Evolutionary conservation across 2,329 filamentous ascomycete species (phyloP), one percentile per base, ranked within the genome.

Genomic region (Ambrosiella beaveri): DNA sequence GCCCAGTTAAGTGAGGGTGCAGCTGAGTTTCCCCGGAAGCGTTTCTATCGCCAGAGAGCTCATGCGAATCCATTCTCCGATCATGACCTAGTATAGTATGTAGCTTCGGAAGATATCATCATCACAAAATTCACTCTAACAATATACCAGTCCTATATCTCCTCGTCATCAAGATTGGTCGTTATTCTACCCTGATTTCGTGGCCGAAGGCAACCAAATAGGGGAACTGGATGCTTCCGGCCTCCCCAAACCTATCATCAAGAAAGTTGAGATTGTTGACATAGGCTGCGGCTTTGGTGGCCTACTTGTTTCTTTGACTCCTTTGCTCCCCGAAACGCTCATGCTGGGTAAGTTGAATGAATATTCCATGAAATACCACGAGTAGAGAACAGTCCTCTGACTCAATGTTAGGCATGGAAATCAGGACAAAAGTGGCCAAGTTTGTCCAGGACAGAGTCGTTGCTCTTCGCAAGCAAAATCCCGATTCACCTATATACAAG

Each of bases 51-150:
- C 58, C 93, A 98, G 71, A 81, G 93, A 69, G 93, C 93, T 41
- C 93, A 98, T 73, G 93, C 93, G 62, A 98, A 98, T 73, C 90
- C 91, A 6, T 98, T 98, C 72, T 96, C 91, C 2, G 93, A 98
- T 66, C 93, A 98, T 74, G 75, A 80, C 59, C 75, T 98, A 68
- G 77, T 78, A 65, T 98, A 98, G 93, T 95, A 79, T 65, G 81
- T 74, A 41, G 39, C 36, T 12, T 17, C 17, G 12, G 11, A 47
- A 40, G 15, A 27, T 7, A 56, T 27, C 45, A 41, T 27, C 9
- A 41, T 54, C 13, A 36, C 44, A n/a, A 36, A 37, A 3, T 54
- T 36, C 27, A 27, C 27, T 27, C 39, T 64, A 39, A 36, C 41
- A 57, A 41, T 19, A 7, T 62, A 53, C 38, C 63, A 96, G 91